Base-by-base conservation (phyloP, 129 eudicot genomes). In the Saposhnikovia divaricata region DNA sequence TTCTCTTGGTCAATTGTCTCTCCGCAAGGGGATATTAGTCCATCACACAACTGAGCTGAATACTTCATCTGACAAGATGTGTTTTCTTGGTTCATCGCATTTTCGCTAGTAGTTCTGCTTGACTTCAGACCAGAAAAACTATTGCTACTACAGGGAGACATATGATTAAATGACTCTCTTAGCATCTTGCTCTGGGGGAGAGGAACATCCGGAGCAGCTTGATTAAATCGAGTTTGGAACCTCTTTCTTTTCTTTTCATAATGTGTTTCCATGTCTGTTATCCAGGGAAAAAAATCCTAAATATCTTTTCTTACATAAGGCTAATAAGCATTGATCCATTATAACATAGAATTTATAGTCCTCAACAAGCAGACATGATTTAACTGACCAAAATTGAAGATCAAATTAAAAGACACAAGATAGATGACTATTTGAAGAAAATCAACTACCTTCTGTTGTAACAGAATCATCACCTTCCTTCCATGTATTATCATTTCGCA, bases 211-310 rank as follows among this genome's bases (percentile, higher is more conserved):
- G 59, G 31, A 81, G 82, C 73, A 79, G 77, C 73, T 70, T 80
- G 78, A 78, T 45, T 28, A 57, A 48, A 81, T 50, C 78, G 82
- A 78, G 72, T 80, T 88, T 78, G 69, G 87, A 80, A 34, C 87
- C 87, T 88, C 86, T 87, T 90, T 82, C 77, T 84, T 47, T 86
- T 47, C 69, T 39, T 81, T 72, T 82, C 87, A 77, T 65, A 48
- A 6, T 80, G 79, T 76, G 71, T 84, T 80, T 79, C 74, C 78
- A 81, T 50, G 82, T 85, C 91, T 91, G 81, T 46, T 71, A 63
- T 81, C 39, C 79, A 78, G 66, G 45, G 31, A 6, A 25, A 57
- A 61, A n/a, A 61, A 61, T n/a, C 34, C 66, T 61, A n/a, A 15
- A 61, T 61, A 61, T 61, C 0, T n/a, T 25, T n/a, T 61, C 69